Evolutionary conservation across 352 stramenopile genomes (phyloP), one percentile per base, ranked within the genome.

Genomic region (Phytophthora chlamydospora): DNA sequence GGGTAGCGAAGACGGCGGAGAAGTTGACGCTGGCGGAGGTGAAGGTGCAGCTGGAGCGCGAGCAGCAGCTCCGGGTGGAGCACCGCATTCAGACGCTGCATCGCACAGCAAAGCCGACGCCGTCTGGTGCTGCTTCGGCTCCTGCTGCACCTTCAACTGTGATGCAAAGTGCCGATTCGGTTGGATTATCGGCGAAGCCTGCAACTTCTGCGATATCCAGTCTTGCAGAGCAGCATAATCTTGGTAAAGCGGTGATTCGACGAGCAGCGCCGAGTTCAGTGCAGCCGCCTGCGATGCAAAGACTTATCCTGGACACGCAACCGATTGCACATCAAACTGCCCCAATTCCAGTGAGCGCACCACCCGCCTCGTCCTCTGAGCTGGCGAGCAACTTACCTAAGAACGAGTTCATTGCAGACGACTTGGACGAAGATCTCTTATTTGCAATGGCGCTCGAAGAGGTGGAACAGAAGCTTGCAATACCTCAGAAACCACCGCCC

Each of bases 391-490:
- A 24, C 9, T 13, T 42, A 14, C 43, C 19, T 11, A 56, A 64
- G 27, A 73, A 89, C 36, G 74, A 83, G 36, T 90, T 88, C 40
- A 89, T 90, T 49, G 61, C 62, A 19, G 77, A 92, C 39, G 79
- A 89, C 33, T 58, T 74, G 29, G 75, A 89, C 27, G 80, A 92
- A 64, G 83, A 92, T 48, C 44, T 86, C 29, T 67, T 77, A 13
- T 92, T 90, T 64, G 61, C 86, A 16, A 54, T 84, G 58, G 83
- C 80, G 0, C 71, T 92, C 24, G 83, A 92, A 47, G 71, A 88
- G 36, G 78, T 87, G 8, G 83, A 92, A 49, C 71, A 50, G 21
- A 81, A 76, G 31, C 59, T 92, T 38, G 38, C 49, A 36, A 69
- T 51, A 3, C 49, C 67, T 21, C 56, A 69, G n/a, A 78, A 78